Conservation (phyloP, 371 early-diverging fungal genomes). For the Lichtheimia corymbifera region DNA sequence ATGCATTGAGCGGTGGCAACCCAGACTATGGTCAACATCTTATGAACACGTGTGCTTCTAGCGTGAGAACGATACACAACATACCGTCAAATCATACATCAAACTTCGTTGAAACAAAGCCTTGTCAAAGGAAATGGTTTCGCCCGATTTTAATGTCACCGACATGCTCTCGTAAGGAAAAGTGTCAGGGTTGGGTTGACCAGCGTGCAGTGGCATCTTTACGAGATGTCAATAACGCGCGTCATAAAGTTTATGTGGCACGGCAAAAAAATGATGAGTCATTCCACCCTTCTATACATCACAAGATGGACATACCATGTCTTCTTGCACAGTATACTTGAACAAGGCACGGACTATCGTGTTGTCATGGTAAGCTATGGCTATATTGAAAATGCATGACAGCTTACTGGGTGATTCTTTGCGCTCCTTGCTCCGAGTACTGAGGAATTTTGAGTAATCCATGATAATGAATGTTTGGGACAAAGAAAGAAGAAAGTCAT, state of each 20-base stretch:
- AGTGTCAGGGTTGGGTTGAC: conserved; percentile 69
- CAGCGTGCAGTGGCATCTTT: conserved; percentile 72
- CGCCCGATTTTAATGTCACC: conserved; percentile 64
- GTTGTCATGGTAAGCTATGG: too few species aligned
- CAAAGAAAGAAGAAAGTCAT: too few species aligned
- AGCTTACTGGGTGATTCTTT: conserved; percentile 26
- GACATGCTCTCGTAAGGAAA: conserved; percentile 71
- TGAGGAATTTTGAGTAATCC: conserved; percentile 27
- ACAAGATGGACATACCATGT: conserved; percentile 6
- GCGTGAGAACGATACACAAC: conserved; percentile 12
- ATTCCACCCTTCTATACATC: neutral
- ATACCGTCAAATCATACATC: conserved; percentile 62
- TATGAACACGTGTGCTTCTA: too few species aligned
- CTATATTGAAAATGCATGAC: too few species aligned
- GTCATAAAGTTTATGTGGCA: neutral
- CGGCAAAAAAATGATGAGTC: neutral
- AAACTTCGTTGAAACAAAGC: conserved; percentile 46
- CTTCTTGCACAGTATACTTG: conserved; percentile 15
- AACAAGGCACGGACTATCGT: conserved; percentile 21
- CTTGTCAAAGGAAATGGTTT: conserved; percentile 44
- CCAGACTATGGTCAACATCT: conserved; percentile 50
- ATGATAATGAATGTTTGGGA: conserved; percentile 1
- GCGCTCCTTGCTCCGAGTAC: conserved; percentile 24
- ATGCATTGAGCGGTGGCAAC: conserved; percentile 59
- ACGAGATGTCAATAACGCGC: neutral